Evolutionary conservation across 1,139 yeast genomes (phyloP).

Genomic region (Sugiyamaella paludigena): DNA sequence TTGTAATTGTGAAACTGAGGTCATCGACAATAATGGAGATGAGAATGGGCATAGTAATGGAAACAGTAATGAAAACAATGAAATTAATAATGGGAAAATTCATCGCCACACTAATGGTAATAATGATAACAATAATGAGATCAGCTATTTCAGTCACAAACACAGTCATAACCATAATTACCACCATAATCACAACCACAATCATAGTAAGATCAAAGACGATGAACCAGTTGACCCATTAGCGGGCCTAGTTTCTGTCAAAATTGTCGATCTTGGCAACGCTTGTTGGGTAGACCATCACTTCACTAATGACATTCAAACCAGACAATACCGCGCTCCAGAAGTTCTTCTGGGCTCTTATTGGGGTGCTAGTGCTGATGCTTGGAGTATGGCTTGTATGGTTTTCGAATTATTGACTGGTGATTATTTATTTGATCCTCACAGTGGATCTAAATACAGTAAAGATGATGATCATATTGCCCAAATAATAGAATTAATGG

Average conservation of each 20-base stretch:
- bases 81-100: neutral
- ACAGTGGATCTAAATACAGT: slow-evolving; percentile 56
- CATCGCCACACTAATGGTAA: neutral
- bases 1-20: slow-evolving; percentile 8
- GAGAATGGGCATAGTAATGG: neutral
- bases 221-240: slow-evolving; percentile 9
- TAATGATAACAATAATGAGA: neutral
- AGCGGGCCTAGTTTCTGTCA: slow-evolving; percentile 45
- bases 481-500: slow-evolving; percentile 73
- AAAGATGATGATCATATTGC: slow-evolving; percentile 88
- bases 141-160: no score
- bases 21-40: neutral
- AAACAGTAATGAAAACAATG: no score
- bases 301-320: slow-evolving; percentile 81
- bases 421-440: slow-evolving; percentile 82
- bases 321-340: slow-evolving; percentile 82
- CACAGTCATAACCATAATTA: no score
- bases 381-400: slow-evolving; percentile 84
- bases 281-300: slow-evolving; percentile 75
- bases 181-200: no score
- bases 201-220: no score
- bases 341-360: slow-evolving; percentile 65
- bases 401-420: slow-evolving; percentile 80
- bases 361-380: slow-evolving; percentile 84
- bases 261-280: slow-evolving; percentile 83